Evolutionary conservation across 2,329 filamentous ascomycete genomes (phyloP), one percentile per base, ranked within the genome.

Genomic region (Pseudophaeomoniella oleicola): DNA sequence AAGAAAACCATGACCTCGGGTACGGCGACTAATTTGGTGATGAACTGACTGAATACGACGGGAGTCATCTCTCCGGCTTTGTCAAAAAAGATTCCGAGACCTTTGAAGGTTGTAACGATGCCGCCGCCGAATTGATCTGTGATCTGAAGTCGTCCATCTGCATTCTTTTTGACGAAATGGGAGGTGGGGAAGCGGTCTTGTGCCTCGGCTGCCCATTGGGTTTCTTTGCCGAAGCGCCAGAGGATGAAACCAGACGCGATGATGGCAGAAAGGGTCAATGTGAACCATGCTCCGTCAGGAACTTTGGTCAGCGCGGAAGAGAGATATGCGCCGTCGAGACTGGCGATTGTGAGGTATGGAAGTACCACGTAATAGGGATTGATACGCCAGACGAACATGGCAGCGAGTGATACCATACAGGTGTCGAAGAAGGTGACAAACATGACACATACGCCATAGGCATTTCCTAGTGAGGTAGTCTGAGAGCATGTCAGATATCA

Each of bases 141-240:
- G 5, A 64, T 54, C 13, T 55, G 47, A 2, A 60, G 36, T 5
- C 15, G 10, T 5, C 19, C 19, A 5, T 16, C 19, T 15, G 32
- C 13, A 11, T 27, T 35, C 5, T 42, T 39, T 6, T 32, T 10
- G 5, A 29, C 19, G 14, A 16, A 19, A n/a, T 66, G 55, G 0
- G 61, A 62, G 1, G 69, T 59, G 10, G 64, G 60, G 36, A 74
- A 60, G 2, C 66, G 64, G 45, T 80, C 75, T 38, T 66, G 60
- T 1, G 64, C 62, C 56, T 83, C 78, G 2, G 78, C 72, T 5
- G 55, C 57, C 78, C 79, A 83, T 50, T 83, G 78, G 39, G 71
- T 66, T 49, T 82, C 76, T 50, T 83, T 83, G n/a, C 78, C 79
- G 45, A 72, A 83, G 30, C 78, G 69, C 79, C 78, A 83, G 11